Evolutionary conservation across 495 filamentous ascomycete species (phyloP), one percentile per base, ranked within the genome.

Genomic region (Arthonia radiata): DNA sequence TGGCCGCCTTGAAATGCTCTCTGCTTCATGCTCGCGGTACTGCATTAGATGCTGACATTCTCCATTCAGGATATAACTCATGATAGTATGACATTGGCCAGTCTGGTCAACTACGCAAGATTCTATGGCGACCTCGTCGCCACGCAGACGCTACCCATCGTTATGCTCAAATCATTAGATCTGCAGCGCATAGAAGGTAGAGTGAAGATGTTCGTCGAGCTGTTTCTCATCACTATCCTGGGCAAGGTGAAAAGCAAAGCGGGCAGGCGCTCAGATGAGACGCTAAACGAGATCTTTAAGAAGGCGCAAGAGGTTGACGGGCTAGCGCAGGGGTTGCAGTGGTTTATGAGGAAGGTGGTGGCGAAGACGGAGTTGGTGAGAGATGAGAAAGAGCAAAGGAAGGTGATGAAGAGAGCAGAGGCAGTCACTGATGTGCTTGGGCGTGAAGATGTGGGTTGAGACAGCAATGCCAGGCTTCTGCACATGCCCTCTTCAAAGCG

Each of bases 71-170:
- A 46, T 5, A 37, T 30, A 42, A 50, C 15, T 47, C 24, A 18
- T 4, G 50, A 15, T 40, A 56, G 41, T 12, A 39, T 63, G 23
- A 43, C 45, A 9, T 58, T 70, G 40, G 67, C 74, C 37, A 56
- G 61, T 17, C 52, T 90, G n/a, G 75, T 86, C 32, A 92, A 92
- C 39, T 52, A 82, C n/a, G 80, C 77, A 11, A 79, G 74, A 48
- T 57, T 91, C 58, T 92, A 67, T 43, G 82, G 71, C 5, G 54
- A 52, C 13, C 51, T 97, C 3, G 61, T 93, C 26, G 63, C 61
- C 0, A 67, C 67, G 18, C 64, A 64, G 3, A 57, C 49, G 1
- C 44, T 93, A 13, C 53, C 53, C 3, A 43, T 97, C 9, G 49
- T 53, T 1, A 53, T 73, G 18, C 65, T 91, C 23, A 80, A 83